Evolutionary conservation across 768 basidiomycete species (phyloP), one percentile per base, ranked within the genome.

Genomic region (Boletus bicolor): DNA sequence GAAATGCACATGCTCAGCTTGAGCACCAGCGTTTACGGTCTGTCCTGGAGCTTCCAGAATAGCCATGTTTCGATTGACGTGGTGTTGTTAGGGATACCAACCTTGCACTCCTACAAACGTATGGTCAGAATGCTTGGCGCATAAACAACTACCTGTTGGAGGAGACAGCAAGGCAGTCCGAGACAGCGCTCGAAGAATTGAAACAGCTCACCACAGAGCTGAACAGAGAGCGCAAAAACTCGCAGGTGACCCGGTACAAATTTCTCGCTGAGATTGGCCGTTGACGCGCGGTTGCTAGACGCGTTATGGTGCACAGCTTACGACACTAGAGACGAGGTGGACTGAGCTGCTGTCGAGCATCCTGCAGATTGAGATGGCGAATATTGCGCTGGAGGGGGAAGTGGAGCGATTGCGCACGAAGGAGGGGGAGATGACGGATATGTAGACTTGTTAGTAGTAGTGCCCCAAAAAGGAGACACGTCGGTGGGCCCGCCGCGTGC

Each of bases 291-390:
- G 6, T 35, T 44, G 44, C 12, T 67, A 98, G 89, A 91, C 88
- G 44, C 82, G 79, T 9, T 75, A 87, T 19, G 94, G 94, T 50
- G 78, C 82, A 49, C 91, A 94, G 64, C 75, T 98, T 55, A 89
- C 84, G 30, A 76, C 83, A 9, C 75, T 97, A 56, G 94, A 98
- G 73, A 88, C 83, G 37, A 81, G 86, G 58, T 98, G 95, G 95
- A 95, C 92, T 21, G 91, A 94, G 72, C 77, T 98, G 45, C 86
- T 98, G 53, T 93, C 92, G 51, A 88, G 74, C 50, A 89, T 95
- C 44, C 75, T 98, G 55, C 95, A 98, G 73, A 89, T 97, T 60
- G 95, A 97, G 78, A 86, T 98, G 84, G 96, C 94, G 17, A 95
- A 93, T 68, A 80, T 86, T 41, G 92, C 93, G 28, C 71, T 97